These are phyloP conservation scores for Leptographium procerum DNA, from an alignment of 2,329 filamentous ascomycete species.

Conservation along the genomic window DNA sequence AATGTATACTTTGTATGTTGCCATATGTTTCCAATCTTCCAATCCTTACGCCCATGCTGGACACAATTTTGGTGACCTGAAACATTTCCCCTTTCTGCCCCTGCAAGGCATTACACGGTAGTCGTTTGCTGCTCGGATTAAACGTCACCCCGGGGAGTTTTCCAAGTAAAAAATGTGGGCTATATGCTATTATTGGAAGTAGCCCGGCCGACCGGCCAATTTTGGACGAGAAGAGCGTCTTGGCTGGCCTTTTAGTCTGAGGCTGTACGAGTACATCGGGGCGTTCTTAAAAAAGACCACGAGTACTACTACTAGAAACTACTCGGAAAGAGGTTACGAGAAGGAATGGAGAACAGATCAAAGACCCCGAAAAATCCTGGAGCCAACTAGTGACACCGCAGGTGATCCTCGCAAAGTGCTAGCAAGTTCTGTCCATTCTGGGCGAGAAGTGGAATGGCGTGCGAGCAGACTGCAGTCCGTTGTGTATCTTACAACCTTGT, in stretches of 20 bases:
- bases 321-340: not conserved
- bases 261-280: not conserved
- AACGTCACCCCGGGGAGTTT: not conserved
- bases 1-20: too few species aligned
- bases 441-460: not conserved
- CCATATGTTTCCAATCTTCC: too few species aligned
- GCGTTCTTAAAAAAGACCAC: not conserved
- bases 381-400: not conserved
- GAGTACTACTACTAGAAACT: not conserved
- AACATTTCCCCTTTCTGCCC: not conserved
- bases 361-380: not conserved
- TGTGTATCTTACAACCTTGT: not conserved
- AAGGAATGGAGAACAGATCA: not conserved
- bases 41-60: too few species aligned
- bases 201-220: not conserved
- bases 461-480: not conserved
- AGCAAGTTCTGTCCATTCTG: not conserved
- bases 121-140: not conserved
- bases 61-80: not conserved
- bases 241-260: not conserved
- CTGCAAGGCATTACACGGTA: not conserved
- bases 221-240: not conserved
- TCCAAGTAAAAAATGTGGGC: not conserved
- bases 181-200: slow-evolving; percentile 2
- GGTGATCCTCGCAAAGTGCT: too few species aligned